Evolutionary conservation across 495 filamentous ascomycete genomes (phyloP).

Genomic region (Pyronema omphalodes): DNA sequence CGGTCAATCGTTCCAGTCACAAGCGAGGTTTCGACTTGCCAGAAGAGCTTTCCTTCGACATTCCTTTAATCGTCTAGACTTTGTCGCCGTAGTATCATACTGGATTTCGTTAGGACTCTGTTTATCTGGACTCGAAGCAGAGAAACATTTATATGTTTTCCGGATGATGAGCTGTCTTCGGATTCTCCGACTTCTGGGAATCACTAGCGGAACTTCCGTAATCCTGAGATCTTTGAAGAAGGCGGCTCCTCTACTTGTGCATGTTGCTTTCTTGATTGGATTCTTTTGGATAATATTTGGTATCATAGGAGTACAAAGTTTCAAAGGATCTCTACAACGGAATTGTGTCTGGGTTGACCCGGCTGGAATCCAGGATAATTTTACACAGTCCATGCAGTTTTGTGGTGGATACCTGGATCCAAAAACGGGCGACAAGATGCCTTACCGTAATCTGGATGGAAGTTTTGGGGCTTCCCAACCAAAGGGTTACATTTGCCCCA

Average conservation of each 20-base stretch:
- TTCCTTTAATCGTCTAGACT: slow-evolving; percentile 87
- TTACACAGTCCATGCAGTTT: slow-evolving; percentile 45
- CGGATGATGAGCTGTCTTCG: slow-evolving; percentile 89
- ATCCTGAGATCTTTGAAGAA: slow-evolving; percentile 92
- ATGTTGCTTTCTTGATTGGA: slow-evolving; percentile 86
- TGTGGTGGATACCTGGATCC: slow-evolving; percentile 68
- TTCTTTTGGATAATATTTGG: slow-evolving; percentile 99
- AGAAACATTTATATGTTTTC: slow-evolving; percentile 68
- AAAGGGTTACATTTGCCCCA: slow-evolving; percentile 87
- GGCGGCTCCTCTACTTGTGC: slow-evolving; percentile 78
- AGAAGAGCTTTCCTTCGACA: slow-evolving; percentile 86
- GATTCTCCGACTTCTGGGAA: slow-evolving; percentile 67
- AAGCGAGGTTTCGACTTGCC: slow-evolving; percentile 67
- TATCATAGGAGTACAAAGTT: slow-evolving; percentile 89
- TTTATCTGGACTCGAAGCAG: slow-evolving; percentile 44
- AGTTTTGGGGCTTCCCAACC: slow-evolving; percentile 29
- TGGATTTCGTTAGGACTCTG: slow-evolving; percentile 74
- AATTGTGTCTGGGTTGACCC: slow-evolving; percentile 62
- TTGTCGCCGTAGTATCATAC: slow-evolving; percentile 86
- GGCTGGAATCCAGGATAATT: slow-evolving; percentile 25
- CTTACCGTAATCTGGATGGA: slow-evolving; percentile 46
- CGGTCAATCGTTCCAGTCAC: slow-evolving; percentile 51
- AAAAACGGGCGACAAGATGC: slow-evolving; percentile 34
- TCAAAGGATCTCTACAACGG: slow-evolving; percentile 82
- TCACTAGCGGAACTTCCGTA: slow-evolving; percentile 83